phyloP scores from a whole-genome alignment of 768 basidiomycete species.

The Crucibulum laeve region DNA sequence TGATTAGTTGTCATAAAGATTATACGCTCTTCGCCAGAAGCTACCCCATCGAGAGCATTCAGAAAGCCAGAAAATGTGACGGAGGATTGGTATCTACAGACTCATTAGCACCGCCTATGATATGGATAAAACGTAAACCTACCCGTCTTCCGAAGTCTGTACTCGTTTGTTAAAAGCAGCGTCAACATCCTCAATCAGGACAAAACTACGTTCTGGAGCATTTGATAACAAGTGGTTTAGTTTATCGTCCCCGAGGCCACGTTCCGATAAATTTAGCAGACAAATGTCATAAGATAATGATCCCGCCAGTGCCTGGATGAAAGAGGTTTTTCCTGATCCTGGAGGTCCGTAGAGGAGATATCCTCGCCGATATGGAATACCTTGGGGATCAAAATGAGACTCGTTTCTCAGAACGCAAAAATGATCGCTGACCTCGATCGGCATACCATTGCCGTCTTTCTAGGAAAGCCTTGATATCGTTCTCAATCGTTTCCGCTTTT shows the following conservation, averaged over 20 bases:
- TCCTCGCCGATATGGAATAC: slow-evolving; percentile 95
- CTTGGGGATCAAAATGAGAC: slow-evolving; percentile 32
- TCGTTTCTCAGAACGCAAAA: neutral
- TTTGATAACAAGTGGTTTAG: slow-evolving; percentile 90
- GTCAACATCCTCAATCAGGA: slow-evolving; percentile 97
- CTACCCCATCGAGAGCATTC: slow-evolving; percentile 96
- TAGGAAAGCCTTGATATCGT: slow-evolving; percentile 80
- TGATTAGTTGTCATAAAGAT: slow-evolving; percentile 99
- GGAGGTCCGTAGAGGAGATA: slow-evolving; percentile 95
- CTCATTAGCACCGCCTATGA: slow-evolving; percentile 3
- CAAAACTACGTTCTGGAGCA: slow-evolving; percentile 86
- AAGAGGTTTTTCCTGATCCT: slow-evolving; percentile 97
- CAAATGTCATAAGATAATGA: slow-evolving; percentile 93
- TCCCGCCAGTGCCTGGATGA: slow-evolving; percentile 95
- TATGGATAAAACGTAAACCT: slow-evolving; percentile 20
- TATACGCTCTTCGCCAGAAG: slow-evolving; percentile 96
- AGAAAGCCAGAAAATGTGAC: slow-evolving; percentile 98
- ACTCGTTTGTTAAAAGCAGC: slow-evolving; percentile 94
- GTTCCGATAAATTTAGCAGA: slow-evolving; percentile 90
- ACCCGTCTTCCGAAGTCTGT: slow-evolving; percentile 92
- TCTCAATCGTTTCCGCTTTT: slow-evolving; percentile 78
- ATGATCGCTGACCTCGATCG: slow-evolving; percentile 68
- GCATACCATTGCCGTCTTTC: slow-evolving; percentile 90
- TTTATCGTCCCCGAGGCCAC: slow-evolving; percentile 96
- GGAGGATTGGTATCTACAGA: slow-evolving; percentile 79